phyloP scores from a whole-genome alignment of 805 yeast genomes.

The Pichia paraexigua region DNA sequence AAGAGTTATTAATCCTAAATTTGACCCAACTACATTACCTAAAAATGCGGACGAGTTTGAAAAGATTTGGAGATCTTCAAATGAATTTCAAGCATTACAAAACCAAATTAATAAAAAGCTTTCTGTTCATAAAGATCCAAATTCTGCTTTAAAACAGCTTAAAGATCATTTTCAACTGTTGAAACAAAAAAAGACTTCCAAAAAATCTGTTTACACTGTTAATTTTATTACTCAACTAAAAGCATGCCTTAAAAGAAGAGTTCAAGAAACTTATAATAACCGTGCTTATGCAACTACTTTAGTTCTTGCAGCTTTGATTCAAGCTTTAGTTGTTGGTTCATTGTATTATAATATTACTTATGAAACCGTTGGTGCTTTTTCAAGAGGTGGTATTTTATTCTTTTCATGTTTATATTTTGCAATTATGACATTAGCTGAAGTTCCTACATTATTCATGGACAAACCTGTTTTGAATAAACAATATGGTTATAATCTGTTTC shows the following conservation, averaged over 20 bases:
- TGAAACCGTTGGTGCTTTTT: conserved; percentile 47
- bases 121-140: conserved; percentile 20
- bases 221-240: conserved; percentile 43
- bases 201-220: conserved; percentile 31
- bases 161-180: conserved; percentile 24
- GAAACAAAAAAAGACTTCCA: conserved; percentile 33
- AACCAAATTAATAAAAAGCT: conserved; percentile 30
- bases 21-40: conserved; percentile 48
- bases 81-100: conserved; percentile 37
- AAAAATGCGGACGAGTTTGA: conserved; percentile 51
- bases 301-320: conserved; percentile 43
- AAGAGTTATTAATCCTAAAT: conserved; percentile 32
- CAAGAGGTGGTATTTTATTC: conserved; percentile 58
- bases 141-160: conserved; percentile 27
- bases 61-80: conserved; percentile 48
- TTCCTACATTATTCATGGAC: conserved; percentile 48
- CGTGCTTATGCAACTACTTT: conserved; percentile 44
- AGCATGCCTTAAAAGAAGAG: conserved; percentile 46
- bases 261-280: conserved; percentile 48
- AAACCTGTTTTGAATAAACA: conserved; percentile 62
- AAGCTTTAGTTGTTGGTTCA: conserved; percentile 55
- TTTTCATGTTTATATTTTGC: conserved; percentile 54
- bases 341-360: conserved; percentile 44
- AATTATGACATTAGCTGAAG: conserved; percentile 54
- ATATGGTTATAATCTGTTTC: conserved; percentile 52